Percentiles rank a stretch among this genome's conserved stretches.
Evolutionary conservation across 805 yeast species (phyloP).

Genomic region (Candida nonsorbophila): DNA sequence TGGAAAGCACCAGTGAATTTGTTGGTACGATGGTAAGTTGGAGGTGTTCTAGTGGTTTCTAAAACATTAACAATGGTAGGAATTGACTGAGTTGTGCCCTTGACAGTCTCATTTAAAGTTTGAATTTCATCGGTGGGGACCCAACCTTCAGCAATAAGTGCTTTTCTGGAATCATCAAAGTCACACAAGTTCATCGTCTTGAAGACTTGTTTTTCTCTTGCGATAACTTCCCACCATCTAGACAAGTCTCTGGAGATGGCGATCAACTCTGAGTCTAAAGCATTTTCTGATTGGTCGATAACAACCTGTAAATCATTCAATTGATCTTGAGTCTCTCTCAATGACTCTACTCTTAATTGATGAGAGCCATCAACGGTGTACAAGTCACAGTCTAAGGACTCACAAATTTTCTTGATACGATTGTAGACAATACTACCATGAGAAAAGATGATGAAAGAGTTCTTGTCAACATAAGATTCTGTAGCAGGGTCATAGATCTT

Average conservation of each 20-base stretch:
- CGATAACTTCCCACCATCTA: constrained; percentile 57
- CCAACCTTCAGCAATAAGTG: constrained; percentile 96
- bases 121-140: constrained; percentile 74
- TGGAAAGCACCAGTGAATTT: constrained; percentile 94
- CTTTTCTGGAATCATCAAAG: constrained; percentile 77
- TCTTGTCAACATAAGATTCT: constrained; percentile 59
- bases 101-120: constrained; percentile 59
- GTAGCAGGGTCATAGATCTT: constrained; percentile 59
- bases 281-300: constrained; percentile 41
- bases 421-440: constrained; percentile 76
- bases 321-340: constrained; percentile 18
- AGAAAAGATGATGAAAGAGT: constrained; percentile 82
- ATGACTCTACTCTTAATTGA: constrained; percentile 24
- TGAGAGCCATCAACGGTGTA: constrained; percentile 48
- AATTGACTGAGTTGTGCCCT: constrained; percentile 54
- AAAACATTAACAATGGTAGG: constrained; percentile 52
- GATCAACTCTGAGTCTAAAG: constrained; percentile 71
- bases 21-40: constrained; percentile 92
- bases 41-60: constrained; percentile 81
- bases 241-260: constrained; percentile 72
- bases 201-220: constrained; percentile 81
- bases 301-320: constrained; percentile 31
- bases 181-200: constrained; percentile 73
- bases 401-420: constrained; percentile 78
- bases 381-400: constrained; percentile 81